Percentiles rank a stretch among this genome's conserved stretches.
These are phyloP conservation scores for Plectosphaerella sp. DNA, from an alignment of 2,329 filamentous ascomycete genomes.

Conservation along the genomic window DNA sequence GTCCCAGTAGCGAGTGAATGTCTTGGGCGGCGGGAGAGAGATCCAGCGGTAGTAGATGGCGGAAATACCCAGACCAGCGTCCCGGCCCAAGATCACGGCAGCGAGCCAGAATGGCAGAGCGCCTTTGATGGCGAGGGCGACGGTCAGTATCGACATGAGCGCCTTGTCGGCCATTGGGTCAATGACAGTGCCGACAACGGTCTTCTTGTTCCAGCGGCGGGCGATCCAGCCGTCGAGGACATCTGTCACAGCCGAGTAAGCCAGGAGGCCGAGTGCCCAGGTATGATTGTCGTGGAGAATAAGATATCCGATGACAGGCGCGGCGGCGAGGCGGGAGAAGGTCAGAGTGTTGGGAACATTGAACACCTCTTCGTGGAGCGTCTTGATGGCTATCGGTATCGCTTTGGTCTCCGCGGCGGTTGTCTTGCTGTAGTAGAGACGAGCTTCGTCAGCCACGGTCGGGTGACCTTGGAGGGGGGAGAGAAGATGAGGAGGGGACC, in stretches of 20 bases:
- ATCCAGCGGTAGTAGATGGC: constrained; percentile 97
- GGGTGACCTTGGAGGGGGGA: too few relatives aligned
- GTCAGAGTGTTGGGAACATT: constrained; percentile 94
- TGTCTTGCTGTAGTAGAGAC: background rate
- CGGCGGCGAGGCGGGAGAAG: constrained; percentile 75
- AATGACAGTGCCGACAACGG: constrained; percentile 90
- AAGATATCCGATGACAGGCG: constrained; percentile 83
- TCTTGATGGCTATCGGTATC: background rate
- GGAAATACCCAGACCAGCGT: constrained; percentile 75
- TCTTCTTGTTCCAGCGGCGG: constrained; percentile 79
- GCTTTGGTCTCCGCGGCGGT: background rate
- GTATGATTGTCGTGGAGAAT: constrained; percentile 78
- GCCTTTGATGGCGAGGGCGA: constrained; percentile 79
- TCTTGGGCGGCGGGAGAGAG: constrained; percentile 88
- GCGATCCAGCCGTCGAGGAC: constrained; percentile 93
- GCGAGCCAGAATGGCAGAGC: constrained; percentile 84
- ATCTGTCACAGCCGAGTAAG: constrained; percentile 88
- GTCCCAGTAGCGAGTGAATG: constrained; percentile 91
- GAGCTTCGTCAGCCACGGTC: background rate
- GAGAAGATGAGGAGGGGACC: too few relatives aligned
- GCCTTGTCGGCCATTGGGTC: constrained; percentile 97
- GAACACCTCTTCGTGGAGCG: constrained; percentile 82
- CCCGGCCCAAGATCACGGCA: constrained; percentile 83
- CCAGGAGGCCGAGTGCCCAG: constrained; percentile 79
- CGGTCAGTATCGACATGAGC: constrained; percentile 89